Conservation (phyloP, 139 green algal genomes). For the Volvox africanus region DNA sequence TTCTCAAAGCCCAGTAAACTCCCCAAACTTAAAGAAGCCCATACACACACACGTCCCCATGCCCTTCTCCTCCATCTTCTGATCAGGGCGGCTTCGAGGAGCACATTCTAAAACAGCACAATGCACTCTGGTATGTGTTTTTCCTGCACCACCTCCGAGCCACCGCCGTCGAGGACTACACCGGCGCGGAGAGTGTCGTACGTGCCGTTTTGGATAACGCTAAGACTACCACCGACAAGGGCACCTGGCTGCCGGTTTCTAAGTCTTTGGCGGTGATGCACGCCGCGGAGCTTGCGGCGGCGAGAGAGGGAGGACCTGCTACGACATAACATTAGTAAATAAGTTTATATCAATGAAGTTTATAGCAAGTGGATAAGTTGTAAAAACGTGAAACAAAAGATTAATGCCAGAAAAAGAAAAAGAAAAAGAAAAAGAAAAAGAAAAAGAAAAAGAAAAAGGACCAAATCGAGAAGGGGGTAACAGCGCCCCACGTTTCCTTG, state of each 20-base stretch:
- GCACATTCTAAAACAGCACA: conserved; percentile 54
- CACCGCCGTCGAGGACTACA: conserved; percentile 49
- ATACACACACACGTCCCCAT: not conserved
- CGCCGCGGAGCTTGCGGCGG: not conserved
- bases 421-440: no score
- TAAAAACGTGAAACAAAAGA: no score
- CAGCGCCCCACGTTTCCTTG: no score
- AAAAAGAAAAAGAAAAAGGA: no score
- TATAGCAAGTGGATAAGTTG: no score
- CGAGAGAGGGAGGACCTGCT: no score
- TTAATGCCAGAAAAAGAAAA: no score
- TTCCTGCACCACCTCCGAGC: conserved; percentile 60
- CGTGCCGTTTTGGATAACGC: not conserved
- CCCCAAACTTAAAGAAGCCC: no score
- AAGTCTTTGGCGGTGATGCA: conserved; percentile 35
- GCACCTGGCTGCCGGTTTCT: conserved; percentile 41
- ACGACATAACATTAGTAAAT: no score
- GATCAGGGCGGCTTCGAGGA: conserved; percentile 50
- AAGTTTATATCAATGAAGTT: no score
- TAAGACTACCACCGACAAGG: conserved; percentile 48
- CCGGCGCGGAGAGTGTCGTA: conserved; percentile 27
- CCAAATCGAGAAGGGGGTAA: no score
- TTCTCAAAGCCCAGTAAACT: no score
- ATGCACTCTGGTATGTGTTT: conserved; percentile 55
- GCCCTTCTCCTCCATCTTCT: not conserved